Percentiles rank a stretch among this genome's conserved stretches.
Conservation (phyloP, 495 filamentous ascomycete genomes). For the Neurospora sp. region DNA sequence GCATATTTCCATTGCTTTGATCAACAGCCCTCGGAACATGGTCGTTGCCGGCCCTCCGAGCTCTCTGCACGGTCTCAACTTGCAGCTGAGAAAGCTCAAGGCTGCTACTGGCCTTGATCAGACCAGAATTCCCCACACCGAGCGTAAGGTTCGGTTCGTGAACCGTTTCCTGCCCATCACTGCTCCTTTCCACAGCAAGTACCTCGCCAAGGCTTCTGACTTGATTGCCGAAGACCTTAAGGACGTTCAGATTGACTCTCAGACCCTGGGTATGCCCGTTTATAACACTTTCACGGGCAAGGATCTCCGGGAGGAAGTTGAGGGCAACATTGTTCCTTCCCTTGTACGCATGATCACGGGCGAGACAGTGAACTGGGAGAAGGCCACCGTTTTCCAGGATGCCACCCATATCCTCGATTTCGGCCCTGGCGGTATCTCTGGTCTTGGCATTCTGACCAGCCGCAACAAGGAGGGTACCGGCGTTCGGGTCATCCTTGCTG, state of each 20-base stretch:
- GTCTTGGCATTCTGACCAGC: constrained; percentile 92
- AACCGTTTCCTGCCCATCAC: constrained; percentile 97
- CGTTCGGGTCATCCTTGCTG: constrained; percentile 88
- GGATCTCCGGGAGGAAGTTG: constrained; percentile 56
- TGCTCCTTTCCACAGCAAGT: constrained; percentile 94
- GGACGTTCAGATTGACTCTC: constrained; percentile 59
- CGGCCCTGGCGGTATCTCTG: constrained; percentile 90
- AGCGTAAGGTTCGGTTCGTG: constrained; percentile 91
- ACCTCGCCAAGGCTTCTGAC: constrained; percentile 67
- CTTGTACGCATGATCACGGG: constrained; percentile 89
- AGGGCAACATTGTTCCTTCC: constrained; percentile 62
- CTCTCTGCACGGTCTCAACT: constrained; percentile 90
- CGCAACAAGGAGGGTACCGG: constrained; percentile 97
- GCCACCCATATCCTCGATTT: constrained; percentile 96
- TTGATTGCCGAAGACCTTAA: constrained; percentile 80
- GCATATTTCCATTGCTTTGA: constrained; percentile 87
- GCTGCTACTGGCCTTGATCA: constrained; percentile 94
- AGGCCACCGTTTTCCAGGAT: constrained; percentile 74
- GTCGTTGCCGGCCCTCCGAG: constrained; percentile 94
- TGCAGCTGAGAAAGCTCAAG: constrained; percentile 90
- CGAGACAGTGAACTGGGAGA: constrained; percentile 89
- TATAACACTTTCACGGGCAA: constrained; percentile 80
- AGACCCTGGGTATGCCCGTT: constrained; percentile 66
- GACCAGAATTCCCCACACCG: constrained; percentile 84
- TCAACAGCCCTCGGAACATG: constrained; percentile 94